Base-by-base conservation (phyloP, 2,329 filamentous ascomycete genomes). In the Orbilia javanica region DNA sequence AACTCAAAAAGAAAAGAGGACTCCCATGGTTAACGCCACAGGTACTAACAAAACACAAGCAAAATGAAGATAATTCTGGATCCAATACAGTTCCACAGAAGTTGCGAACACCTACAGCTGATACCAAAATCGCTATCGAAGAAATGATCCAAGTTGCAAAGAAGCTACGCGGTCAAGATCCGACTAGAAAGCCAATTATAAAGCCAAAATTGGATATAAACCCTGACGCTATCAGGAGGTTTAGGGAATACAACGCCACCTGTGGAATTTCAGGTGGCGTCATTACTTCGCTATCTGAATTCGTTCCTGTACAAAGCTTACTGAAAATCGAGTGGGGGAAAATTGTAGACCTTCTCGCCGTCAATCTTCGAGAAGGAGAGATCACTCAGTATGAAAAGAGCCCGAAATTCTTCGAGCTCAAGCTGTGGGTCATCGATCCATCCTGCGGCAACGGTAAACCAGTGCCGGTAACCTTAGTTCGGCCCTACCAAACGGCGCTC, bases 371-470 rank as follows among this genome's bases (percentile, higher is more conserved):
- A 22, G 67, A 75, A 42, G 67, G 42, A 11, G 66, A 74, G n/a
- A 70, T 75, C 4, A 55, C 66, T 15, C 76, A 52, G 57, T 44
- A 79, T 67, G 29, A 80, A 74, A 75, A 70, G 44, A 3, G 75
- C 70, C 80, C 79, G 22, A 79, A 77, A 27, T 80, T 81, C 63
- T 81, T 73, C 53, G 77, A 77, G 46, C 79, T 79, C 15, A 78
- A 75, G 6, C 62, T 82, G 20, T 62, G 79, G 18, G 50, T 81
- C 8, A 79, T 82, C 13, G 81, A 82, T 29, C 80, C 81, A 46
- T 82, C 81, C 2, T 69, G 77, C 18, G 46, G 53, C 2, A 39
- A 39, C 15, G 81, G 81, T 2, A 55, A 15, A 3, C 79, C 80
- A 7, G 74, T 81, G 3, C 78, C 74, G 10, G 72, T 81, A 8